phyloP scores from a whole-genome alignment of 1,139 yeast species.

The Zygosaccharomyces sapae region DNA sequence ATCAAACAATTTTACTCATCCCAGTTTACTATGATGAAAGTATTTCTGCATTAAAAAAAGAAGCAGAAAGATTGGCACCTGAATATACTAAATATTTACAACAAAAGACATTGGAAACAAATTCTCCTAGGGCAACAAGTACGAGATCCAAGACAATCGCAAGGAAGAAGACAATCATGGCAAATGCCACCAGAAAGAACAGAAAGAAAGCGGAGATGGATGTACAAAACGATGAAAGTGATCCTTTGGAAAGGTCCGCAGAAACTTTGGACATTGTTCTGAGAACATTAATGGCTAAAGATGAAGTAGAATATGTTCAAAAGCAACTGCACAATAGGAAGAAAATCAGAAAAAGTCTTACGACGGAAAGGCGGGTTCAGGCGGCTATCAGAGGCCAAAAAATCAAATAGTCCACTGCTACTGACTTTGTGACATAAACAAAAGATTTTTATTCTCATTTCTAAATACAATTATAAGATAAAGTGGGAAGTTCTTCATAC shows the following conservation, averaged over 20 bases:
- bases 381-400: conserved; percentile 24
- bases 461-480: neutral
- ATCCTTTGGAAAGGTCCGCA: conserved; percentile 53
- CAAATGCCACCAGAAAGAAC: conserved; percentile 64
- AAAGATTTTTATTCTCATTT: neutral
- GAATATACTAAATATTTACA: conserved; percentile 48
- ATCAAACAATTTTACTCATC: conserved; percentile 59
- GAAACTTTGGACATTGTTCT: conserved; percentile 64
- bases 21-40: conserved; percentile 65
- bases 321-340: conserved; percentile 60
- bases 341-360: conserved; percentile 55
- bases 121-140: conserved; percentile 33
- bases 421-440: neutral
- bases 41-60: conserved; percentile 48
- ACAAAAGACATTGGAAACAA: conserved; percentile 37
- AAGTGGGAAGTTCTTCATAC: neutral
- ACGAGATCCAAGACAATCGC: conserved; percentile 54
- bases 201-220: conserved; percentile 53
- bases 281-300: conserved; percentile 49
- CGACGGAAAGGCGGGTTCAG: conserved; percentile 48
- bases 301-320: conserved; percentile 47
- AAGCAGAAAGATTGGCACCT: conserved; percentile 57
- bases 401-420: conserved; percentile 10
- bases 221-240: conserved; percentile 49
- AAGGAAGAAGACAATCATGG: conserved; percentile 63